phyloP scores from a whole-genome alignment of 352 stramenopile genomes.

The Globisporangium camurandrum region DNA sequence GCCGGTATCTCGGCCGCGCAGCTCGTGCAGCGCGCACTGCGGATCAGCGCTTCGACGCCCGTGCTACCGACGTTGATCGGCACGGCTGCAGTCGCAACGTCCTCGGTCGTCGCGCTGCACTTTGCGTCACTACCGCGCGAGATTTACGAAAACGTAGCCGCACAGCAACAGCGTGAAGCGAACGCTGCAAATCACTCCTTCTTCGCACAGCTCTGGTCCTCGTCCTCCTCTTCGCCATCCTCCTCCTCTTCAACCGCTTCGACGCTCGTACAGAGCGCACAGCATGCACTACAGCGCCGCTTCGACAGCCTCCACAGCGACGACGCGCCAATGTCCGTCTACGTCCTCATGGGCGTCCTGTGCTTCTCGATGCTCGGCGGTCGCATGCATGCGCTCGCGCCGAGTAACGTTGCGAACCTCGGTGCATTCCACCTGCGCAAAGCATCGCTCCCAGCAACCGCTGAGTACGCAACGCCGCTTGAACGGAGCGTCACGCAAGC shows the following conservation, averaged over 20 bases:
- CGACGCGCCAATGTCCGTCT: slow-evolving; percentile 50
- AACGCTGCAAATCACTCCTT: not conserved
- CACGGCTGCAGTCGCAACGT: slow-evolving; percentile 33
- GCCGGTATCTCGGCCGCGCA: slow-evolving; percentile 36
- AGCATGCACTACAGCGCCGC: slow-evolving; percentile 23
- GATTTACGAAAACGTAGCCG: slow-evolving; percentile 26
- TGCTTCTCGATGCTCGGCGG: slow-evolving; percentile 75
- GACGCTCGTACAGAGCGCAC: slow-evolving; percentile 2
- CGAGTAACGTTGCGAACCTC: slow-evolving; percentile 64
- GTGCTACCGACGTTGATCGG: slow-evolving; percentile 36
- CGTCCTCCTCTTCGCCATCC: not conserved
- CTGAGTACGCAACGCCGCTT: slow-evolving; percentile 56
- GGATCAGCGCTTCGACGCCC: slow-evolving; percentile 34
- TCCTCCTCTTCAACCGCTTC: not conserved
- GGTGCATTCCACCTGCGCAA: slow-evolving; percentile 76
- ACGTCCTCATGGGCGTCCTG: slow-evolving; percentile 65
- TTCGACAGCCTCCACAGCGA: slow-evolving; percentile 25
- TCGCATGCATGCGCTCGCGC: slow-evolving; percentile 57
- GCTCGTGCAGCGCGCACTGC: slow-evolving; percentile 31
- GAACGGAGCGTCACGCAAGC: slow-evolving; percentile 68
- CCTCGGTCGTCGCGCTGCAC: slow-evolving; percentile 33
- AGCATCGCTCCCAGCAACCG: slow-evolving; percentile 63
- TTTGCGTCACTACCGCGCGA: slow-evolving; percentile 45
- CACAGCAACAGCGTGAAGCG: slow-evolving; percentile 10
- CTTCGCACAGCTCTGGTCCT: slow-evolving; percentile 9